Evolutionary conservation across 805 yeast species (phyloP).

Genomic region (Myxozyma monticola): DNA sequence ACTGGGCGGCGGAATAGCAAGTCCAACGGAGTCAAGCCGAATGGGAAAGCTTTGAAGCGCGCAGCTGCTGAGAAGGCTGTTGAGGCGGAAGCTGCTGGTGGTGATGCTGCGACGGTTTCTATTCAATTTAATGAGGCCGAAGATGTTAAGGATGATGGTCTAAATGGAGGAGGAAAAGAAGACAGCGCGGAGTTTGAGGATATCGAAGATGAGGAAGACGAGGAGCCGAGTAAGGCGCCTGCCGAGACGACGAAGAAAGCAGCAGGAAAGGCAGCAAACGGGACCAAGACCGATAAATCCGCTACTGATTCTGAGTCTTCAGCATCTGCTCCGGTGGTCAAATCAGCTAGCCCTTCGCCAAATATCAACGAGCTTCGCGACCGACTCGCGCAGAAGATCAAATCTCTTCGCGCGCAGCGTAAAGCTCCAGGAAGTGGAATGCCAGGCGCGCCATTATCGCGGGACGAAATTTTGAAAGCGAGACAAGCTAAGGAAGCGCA

Average conservation of each 20-base stretch:
- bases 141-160: not conserved
- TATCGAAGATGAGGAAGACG: constrained; percentile 9
- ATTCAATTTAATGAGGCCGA: too few relatives aligned
- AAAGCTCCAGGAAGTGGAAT: constrained; percentile 87
- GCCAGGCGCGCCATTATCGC: constrained; percentile 77
- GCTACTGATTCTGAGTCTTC: not conserved
- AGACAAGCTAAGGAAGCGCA: constrained; percentile 49
- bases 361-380: constrained; percentile 64
- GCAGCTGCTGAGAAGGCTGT: too few relatives aligned
- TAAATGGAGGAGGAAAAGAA: not conserved
- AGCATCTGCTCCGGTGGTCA: not conserved
- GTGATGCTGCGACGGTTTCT: too few relatives aligned
- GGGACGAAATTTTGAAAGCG: constrained; percentile 75
- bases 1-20: too few relatives aligned
- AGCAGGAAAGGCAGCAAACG: not conserved
- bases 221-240: not conserved
- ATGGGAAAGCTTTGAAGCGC: too few relatives aligned
- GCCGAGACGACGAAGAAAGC: not conserved
- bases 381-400: constrained; percentile 75
- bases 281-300: not conserved
- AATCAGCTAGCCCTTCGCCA: not conserved
- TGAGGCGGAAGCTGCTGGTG: too few relatives aligned
- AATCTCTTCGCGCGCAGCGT: constrained; percentile 68
- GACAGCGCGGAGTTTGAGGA: constrained; percentile 2
- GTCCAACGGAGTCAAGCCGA: too few relatives aligned